A percentile compares a stretch with the other conserved stretches of the same genome.
Evolutionary conservation across 1,139 yeast species (phyloP).

Genomic region (Candida sp.): DNA sequence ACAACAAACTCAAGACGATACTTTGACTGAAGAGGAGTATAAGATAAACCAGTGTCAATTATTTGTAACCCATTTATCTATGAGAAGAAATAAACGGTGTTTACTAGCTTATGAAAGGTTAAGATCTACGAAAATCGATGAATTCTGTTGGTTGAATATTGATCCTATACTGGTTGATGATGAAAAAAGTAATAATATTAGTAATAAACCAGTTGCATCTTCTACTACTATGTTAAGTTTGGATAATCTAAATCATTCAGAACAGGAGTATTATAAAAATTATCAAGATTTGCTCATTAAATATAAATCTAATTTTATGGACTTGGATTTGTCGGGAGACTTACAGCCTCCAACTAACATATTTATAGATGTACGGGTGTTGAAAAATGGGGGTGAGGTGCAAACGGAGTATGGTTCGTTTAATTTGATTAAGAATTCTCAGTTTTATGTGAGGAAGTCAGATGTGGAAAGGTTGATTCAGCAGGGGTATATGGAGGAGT

Average conservation of each 20-base stretch:
- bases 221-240: constrained; percentile 31
- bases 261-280: constrained; percentile 71
- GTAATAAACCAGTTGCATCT: constrained; percentile 8
- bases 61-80: constrained; percentile 77
- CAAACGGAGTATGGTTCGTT: constrained; percentile 98
- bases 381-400: constrained; percentile 94
- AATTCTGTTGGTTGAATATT: constrained; percentile 64
- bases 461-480: constrained; percentile 93
- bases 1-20: constrained; percentile 16
- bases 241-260: constrained; percentile 68
- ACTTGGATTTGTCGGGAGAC: constrained; percentile 85
- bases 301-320: constrained; percentile 76
- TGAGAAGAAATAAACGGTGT: constrained; percentile 88
- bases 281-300: constrained; percentile 73
- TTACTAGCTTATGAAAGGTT: constrained; percentile 76
- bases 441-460: constrained; percentile 87
- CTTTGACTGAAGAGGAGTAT: constrained; percentile 29
- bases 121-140: constrained; percentile 66
- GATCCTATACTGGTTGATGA: constrained; percentile 25
- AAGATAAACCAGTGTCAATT: constrained; percentile 65
- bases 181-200: constrained; percentile 1
- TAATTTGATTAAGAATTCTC: constrained; percentile 92
- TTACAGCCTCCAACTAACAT: constrained; percentile 88
- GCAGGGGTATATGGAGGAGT: constrained; percentile 85
- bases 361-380: constrained; percentile 88